Evolutionary conservation across 2,329 filamentous ascomycete genomes (phyloP), one percentile per base, ranked within the genome.

Genomic region (Nakataea oryzae): DNA sequence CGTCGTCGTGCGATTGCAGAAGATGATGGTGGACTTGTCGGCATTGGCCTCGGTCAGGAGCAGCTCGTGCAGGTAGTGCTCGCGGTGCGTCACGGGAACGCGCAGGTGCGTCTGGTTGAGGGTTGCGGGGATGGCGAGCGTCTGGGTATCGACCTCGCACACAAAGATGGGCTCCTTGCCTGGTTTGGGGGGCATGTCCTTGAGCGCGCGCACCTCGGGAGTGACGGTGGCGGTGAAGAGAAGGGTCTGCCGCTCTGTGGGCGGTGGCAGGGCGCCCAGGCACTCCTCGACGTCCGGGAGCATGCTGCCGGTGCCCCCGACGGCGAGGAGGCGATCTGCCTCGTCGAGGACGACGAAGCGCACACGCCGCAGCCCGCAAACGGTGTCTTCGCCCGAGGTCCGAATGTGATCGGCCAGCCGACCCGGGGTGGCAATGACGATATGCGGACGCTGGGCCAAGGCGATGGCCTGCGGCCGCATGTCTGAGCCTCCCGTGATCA

Each of bases 181-280:
- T 1, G 85, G 81, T 56, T 86, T 81, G 54, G 84, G 79, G 11
- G 91, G 87, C 77, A 90, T 84, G 63, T 89, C 84, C 74, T 96
- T 95, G 63, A 97, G 77, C 2, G 91, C 90, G 59, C 91, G 86
- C 4, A 99, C 92, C 77, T 97, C 93, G 3, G 91, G 86, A 0
- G 95, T 97, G 56, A 99, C 87, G 1, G 95, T 99, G 21, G 95
- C 95, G 11, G 95, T 99, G 77, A 99, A 99, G 3, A 99, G 84
- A 21, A 96, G 84, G 0, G 93, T 99, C 74, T 99, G 93, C n/a
- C 95, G 85, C 70, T 91, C 81, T 1, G 82, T 76, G 5, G 91
- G 84, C 0, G 90, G 86, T 0, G 95, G 95, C 0, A 99, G 81
- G 2, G 88, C 87, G 2, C 86, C 87, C 4, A 99, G 81, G 70